Percentiles rank a stretch among this genome's conserved stretches.
phyloP scores from a whole-genome alignment of 2,329 filamentous ascomycete species.

The Fusarium euwallaceae region DNA sequence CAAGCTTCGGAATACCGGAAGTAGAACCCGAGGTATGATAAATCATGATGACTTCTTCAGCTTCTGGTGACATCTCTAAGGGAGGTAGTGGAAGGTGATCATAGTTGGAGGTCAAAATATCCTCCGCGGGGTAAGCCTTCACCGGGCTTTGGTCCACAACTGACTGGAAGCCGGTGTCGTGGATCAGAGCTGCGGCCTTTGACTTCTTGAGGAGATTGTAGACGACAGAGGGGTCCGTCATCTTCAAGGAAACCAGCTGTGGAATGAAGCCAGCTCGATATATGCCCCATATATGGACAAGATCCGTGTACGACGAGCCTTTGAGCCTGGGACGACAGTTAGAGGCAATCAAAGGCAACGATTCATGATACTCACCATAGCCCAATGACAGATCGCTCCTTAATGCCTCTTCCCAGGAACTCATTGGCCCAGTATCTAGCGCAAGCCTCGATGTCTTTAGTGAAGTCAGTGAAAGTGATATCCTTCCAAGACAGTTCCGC shows the following conservation, averaged over 20 bases:
- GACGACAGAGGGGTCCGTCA: conserved; percentile 33
- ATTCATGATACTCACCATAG: conserved; percentile 22
- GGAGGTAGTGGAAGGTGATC: neutral
- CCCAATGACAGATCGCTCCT: conserved; percentile 29
- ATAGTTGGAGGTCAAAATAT: neutral
- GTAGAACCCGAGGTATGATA: conserved; percentile 42
- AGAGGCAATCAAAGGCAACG: accelerated
- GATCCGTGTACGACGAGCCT: conserved; percentile 29
- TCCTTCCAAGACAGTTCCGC: conserved; percentile 15
- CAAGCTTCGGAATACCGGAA: conserved; percentile 39
- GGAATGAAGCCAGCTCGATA: conserved; percentile 39
- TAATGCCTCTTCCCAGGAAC: neutral
- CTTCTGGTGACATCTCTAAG: neutral
- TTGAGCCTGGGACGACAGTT: conserved; percentile 21
- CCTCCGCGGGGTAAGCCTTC: neutral
- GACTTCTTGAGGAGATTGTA: conserved; percentile 26
- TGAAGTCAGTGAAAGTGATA: conserved; percentile 23
- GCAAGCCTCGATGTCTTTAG: conserved; percentile 18
- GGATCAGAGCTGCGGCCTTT: conserved; percentile 25
- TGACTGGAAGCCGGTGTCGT: conserved; percentile 8
- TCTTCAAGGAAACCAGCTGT: conserved; percentile 32
- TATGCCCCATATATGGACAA: conserved; percentile 34
- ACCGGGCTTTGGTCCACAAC: conserved; percentile 14
- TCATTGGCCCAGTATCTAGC: conserved; percentile 28
- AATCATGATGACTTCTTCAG: conserved; percentile 23